phyloP scores from a whole-genome alignment of 345 rosid genomes.

The Dipteronia sinensis region DNA sequence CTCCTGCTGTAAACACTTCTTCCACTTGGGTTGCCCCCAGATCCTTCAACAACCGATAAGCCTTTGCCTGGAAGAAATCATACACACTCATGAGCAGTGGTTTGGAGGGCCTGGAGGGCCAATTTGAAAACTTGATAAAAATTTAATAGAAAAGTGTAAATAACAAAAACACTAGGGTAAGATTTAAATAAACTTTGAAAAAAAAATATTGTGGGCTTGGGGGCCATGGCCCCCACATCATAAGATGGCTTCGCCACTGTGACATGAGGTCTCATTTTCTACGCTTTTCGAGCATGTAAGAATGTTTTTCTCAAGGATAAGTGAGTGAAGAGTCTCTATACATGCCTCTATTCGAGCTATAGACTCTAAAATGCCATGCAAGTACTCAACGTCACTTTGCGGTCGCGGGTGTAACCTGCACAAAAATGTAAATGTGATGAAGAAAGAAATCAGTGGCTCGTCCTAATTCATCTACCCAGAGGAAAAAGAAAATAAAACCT shows the following conservation, averaged over 20 bases:
- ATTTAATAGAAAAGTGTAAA: too few relatives aligned
- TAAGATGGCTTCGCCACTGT: too few relatives aligned
- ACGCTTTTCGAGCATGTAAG: background rate
- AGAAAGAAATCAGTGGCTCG: background rate
- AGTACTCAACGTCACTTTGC: conserved; percentile 67
- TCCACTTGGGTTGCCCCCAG: conserved; percentile 79
- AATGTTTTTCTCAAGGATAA: background rate
- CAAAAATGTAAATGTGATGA: background rate
- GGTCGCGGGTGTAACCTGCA: conserved; percentile 89
- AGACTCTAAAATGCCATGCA: conserved; percentile 92
- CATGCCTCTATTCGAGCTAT: conserved; percentile 88
- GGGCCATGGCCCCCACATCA: too few relatives aligned
- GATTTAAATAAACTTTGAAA: too few relatives aligned
- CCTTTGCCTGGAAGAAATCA: conserved; percentile 55
- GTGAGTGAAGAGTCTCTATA: too few relatives aligned
- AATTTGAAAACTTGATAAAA: too few relatives aligned
- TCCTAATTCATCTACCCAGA: background rate
- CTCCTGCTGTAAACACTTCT: conserved; percentile 86
- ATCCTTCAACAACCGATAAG: conserved; percentile 65
- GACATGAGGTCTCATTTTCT: background rate
- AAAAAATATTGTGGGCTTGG: too few relatives aligned
- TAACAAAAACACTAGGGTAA: too few relatives aligned
- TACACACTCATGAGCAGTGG: background rate
- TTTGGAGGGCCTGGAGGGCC: too few relatives aligned
- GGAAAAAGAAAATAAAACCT: conserved; percentile 39